These are phyloP conservation scores for Suillus brevipes DNA, from an alignment of 768 basidiomycete species.

Conservation along the genomic window DNA sequence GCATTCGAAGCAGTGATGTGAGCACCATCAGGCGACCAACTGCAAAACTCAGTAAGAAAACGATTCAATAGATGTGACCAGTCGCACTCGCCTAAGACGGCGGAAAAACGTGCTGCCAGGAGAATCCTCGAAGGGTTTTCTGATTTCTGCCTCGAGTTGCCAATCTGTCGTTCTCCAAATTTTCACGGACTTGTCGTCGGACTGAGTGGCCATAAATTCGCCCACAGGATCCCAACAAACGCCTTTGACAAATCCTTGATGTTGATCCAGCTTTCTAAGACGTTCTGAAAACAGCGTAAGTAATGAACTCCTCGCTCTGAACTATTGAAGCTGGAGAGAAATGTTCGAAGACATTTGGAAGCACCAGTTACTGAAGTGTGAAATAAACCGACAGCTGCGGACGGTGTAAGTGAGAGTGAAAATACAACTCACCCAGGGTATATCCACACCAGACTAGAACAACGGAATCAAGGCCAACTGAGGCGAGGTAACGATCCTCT, in stretches of 20 bases:
- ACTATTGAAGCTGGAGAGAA: background rate
- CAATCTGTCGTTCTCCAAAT: conserved; percentile 96
- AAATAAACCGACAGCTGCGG: background rate
- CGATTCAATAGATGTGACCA: background rate
- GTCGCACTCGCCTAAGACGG: conserved; percentile 65
- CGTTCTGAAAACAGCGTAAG: conserved; percentile 53
- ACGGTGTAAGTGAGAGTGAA: background rate
- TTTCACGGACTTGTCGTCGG: conserved; percentile 94
- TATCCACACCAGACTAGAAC: conserved; percentile 94
- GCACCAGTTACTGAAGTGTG: background rate
- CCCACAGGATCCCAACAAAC: conserved; percentile 99
- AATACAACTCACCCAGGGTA: conserved; percentile 66
- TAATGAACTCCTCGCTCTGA: background rate
- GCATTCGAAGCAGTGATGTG: conserved; percentile 98
- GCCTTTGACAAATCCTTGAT: conserved; percentile 97
- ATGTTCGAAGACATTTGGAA: background rate
- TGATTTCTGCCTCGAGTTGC: conserved; percentile 80
- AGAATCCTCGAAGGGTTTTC: conserved; percentile 89
- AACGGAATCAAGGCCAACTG: conserved; percentile 88
- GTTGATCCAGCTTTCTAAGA: conserved; percentile 78
- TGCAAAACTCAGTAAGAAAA: conserved; percentile 30
- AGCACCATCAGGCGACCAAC: conserved; percentile 99
- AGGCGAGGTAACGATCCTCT: conserved; percentile 88
- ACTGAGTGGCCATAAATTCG: conserved; percentile 95
- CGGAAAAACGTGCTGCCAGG: conserved; percentile 95